These are phyloP conservation scores for Chytridium lagenaria DNA, from an alignment of 371 early-diverging fungal genomes.

Conservation along the genomic window DNA sequence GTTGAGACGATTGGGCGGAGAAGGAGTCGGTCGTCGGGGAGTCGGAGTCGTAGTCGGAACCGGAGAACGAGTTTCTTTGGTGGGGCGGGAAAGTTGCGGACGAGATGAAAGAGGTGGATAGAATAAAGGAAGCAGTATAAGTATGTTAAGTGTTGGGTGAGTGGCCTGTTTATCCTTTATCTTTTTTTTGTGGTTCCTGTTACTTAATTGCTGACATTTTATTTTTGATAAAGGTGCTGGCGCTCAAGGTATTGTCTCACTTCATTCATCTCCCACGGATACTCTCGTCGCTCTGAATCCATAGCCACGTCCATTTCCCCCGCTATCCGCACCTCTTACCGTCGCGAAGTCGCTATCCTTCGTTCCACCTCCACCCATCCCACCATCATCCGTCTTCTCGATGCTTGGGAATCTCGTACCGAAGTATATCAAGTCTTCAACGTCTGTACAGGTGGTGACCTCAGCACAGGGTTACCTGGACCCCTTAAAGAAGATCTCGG, in stretches of 20 bases:
- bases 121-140: slow-evolving; percentile 12
- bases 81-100: neutral
- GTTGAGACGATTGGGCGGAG: neutral
- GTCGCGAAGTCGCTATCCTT: slow-evolving; percentile 34
- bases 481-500: slow-evolving; percentile 24
- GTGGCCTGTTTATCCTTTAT: neutral
- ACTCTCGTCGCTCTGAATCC: slow-evolving; percentile 17
- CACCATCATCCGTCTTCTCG: slow-evolving; percentile 31
- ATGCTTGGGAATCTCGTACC: slow-evolving; percentile 27
- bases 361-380: slow-evolving; percentile 19
- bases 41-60: neutral
- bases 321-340: slow-evolving; percentile 24
- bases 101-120: neutral
- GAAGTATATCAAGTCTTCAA: slow-evolving; percentile 35
- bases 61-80: neutral
- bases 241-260: slow-evolving; percentile 28
- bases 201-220: too few relatives aligned
- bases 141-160: slow-evolving; percentile 7
- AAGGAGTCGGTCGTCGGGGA: neutral
- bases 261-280: slow-evolving; percentile 14
- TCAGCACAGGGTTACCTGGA: slow-evolving; percentile 8
- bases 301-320: slow-evolving; percentile 4
- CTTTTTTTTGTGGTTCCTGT: neutral
- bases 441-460: slow-evolving; percentile 33
- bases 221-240: slow-evolving; percentile 20